These are phyloP conservation scores for Madurella mycetomatis DNA, from an alignment of 2,329 filamentous ascomycete species.

Conservation along the genomic window DNA sequence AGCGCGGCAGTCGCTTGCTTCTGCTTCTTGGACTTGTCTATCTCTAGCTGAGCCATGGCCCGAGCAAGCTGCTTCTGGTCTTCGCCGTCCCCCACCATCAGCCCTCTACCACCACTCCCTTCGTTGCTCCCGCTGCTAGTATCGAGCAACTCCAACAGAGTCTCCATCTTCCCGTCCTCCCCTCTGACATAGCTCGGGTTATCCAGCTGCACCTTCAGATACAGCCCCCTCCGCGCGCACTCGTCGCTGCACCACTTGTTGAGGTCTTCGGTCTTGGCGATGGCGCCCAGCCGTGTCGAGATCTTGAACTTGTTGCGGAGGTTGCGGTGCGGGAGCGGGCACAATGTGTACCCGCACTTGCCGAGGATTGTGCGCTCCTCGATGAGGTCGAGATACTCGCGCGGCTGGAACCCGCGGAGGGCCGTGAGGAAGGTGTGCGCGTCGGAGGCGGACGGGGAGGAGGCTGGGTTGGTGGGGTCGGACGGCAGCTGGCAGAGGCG, in stretches of 20 bases:
- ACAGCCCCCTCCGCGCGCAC: slow-evolving; percentile 76
- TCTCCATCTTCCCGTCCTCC: slow-evolving; percentile 34
- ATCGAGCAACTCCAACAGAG: slow-evolving; percentile 54
- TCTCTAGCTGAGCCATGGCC: slow-evolving; percentile 13
- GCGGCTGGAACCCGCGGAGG: slow-evolving; percentile 72
- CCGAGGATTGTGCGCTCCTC: slow-evolving; percentile 81
- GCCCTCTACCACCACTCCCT: background rate
- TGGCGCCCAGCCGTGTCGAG: slow-evolving; percentile 46
- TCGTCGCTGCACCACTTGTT: slow-evolving; percentile 83
- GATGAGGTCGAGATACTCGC: slow-evolving; percentile 84
- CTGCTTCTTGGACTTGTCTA: slow-evolving; percentile 13
- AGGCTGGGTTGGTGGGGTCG: slow-evolving; percentile 28
- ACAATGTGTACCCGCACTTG: slow-evolving; percentile 80
- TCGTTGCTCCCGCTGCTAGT: background rate
- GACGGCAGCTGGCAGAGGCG: slow-evolving; percentile 60
- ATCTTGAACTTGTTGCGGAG: slow-evolving; percentile 64
- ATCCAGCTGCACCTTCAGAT: slow-evolving; percentile 81
- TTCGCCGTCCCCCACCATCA: background rate
- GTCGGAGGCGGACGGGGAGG: slow-evolving; percentile 53
- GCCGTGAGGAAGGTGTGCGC: slow-evolving; percentile 59
- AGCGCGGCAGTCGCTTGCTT: slow-evolving; percentile 10
- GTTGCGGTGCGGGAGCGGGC: slow-evolving; percentile 47
- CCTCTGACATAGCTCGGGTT: slow-evolving; percentile 51
- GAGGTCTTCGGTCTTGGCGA: slow-evolving; percentile 66
- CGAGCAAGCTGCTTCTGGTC: slow-evolving; percentile 11